Evolutionary conservation across 169 alveolate genomes (phyloP), one percentile per base, ranked within the genome.

Genomic region (Plasmodium billcollinsi): DNA sequence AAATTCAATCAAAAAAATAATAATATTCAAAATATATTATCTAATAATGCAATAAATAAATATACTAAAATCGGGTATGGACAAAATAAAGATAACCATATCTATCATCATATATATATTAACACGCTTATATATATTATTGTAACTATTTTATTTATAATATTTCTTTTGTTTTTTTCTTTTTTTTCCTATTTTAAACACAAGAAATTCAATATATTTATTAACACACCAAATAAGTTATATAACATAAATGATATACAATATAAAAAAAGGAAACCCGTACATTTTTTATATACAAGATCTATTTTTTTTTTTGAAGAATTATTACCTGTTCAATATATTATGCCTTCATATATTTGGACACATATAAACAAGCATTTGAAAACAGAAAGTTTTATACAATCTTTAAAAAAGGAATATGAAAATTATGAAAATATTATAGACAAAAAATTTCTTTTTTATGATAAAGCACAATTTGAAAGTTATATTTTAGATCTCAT

Each of bases 331-430:
- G 50, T 61, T 24, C 75, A 85, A 63, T 59, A 62, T n/a, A 85
- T 85, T 85, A 85, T 85, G 92, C 92, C 92, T 43, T n/a, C 8
- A 33, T 71, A 85, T 59, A 80, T 85, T 20, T 71, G 86, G 86
- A 12, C 33, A 4, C 92, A 71, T 29, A 47, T 85, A 45, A 47
- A 50, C 29, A 70, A 66, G 6, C 88, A 85, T 66, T 9, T 85
- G 11, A 73, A 85, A 20, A 26, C 49, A 11, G 43, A 58, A 2
- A 71, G 61, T 12, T 73, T 65, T 24, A 66, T 11, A 20, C 33
- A 21, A 11, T 39, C 92, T 6, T 33, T 85, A 66, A 21, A 71
- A 8, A 12, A 26, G 29, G 73, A 85, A 14, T 50, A 85, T 26
- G 63, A 58, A 66, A 43, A 50, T 20, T 63, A 56, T 20, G 54